These are phyloP conservation scores for Diplogelasinospora grovesii DNA, from an alignment of 495 filamentous ascomycete species.

Conservation along the genomic window DNA sequence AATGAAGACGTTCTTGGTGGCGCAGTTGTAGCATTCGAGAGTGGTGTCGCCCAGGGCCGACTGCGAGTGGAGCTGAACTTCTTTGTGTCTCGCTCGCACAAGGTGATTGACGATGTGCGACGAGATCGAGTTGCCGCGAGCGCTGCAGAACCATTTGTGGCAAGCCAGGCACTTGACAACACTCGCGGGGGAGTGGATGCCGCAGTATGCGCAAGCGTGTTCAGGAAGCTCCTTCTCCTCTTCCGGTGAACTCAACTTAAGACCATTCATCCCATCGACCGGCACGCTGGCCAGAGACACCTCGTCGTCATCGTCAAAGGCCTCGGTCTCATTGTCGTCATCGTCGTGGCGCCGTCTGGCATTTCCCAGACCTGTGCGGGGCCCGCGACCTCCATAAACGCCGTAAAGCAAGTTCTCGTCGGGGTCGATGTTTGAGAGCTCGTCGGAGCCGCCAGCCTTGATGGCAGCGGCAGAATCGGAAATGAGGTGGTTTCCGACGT, in stretches of 20 bases:
- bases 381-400: constrained; percentile 54
- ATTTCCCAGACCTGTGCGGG: constrained; percentile 41
- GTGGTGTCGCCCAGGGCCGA: constrained; percentile 96
- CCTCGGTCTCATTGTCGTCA: constrained; percentile 86
- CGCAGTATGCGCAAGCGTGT: constrained; percentile 99
- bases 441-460: constrained; percentile 57
- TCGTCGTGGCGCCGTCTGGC: constrained; percentile 59
- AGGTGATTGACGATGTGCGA: constrained; percentile 99
- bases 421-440: constrained; percentile 60
- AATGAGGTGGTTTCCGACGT: constrained; percentile 75
- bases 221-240: constrained; percentile 90
- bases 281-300: constrained; percentile 87
- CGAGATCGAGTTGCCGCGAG: constrained; percentile 90
- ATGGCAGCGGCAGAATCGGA: constrained; percentile 67
- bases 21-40: constrained; percentile 98
- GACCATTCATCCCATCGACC: constrained; percentile 64
- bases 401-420: constrained; percentile 69
- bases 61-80: constrained; percentile 91
- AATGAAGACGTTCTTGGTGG: constrained; percentile 98
- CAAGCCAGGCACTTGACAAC: constrained; percentile 95
- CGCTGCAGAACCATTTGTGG: constrained; percentile 99
- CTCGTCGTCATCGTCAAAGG: constrained; percentile 81
- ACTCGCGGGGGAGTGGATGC: constrained; percentile 89
- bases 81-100: constrained; percentile 94
- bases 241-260: constrained; percentile 55